Evolutionary conservation across 176 grass and related monocot species (phyloP).

Genomic region (Oryza meyeriana): DNA sequence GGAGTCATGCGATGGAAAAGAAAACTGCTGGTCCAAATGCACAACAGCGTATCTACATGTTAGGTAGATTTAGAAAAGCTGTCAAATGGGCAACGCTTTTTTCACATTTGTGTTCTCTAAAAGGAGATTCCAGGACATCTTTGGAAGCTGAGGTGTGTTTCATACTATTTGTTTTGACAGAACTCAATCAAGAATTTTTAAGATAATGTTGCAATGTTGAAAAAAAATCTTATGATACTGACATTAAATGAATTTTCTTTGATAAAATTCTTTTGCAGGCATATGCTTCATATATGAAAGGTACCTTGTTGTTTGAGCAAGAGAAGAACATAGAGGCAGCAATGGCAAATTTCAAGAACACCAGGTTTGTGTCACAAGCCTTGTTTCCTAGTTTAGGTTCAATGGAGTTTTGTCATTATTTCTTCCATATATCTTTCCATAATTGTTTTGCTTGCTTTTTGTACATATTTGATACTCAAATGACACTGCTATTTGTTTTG

Average conservation of each 20-base stretch:
- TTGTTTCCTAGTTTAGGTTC: background rate
- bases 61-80: conserved; percentile 93
- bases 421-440: background rate
- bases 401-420: background rate
- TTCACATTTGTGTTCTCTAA: conserved; percentile 77
- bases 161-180: background rate
- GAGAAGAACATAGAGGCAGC: conserved; percentile 91
- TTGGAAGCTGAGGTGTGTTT: conserved; percentile 83
- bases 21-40: conserved; percentile 85
- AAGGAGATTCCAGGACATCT: conserved; percentile 96
- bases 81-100: conserved; percentile 94
- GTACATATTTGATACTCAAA: conserved; percentile 1
- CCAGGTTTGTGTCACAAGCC: conserved; percentile 52
- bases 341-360: conserved; percentile 94
- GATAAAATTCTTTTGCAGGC: conserved; percentile 42
- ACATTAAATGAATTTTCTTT: background rate
- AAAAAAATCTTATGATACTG: background rate
- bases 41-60: conserved; percentile 79
- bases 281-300: conserved; percentile 98
- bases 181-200: background rate
- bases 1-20: conserved; percentile 99
- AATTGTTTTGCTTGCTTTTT: conserved; percentile 16
- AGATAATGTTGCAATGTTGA: background rate
- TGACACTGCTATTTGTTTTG: conserved; percentile 1
- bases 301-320: conserved; percentile 92